Base-by-base conservation (phyloP, 176 grass and related monocot species). In the Oryza rufipogon region DNA sequence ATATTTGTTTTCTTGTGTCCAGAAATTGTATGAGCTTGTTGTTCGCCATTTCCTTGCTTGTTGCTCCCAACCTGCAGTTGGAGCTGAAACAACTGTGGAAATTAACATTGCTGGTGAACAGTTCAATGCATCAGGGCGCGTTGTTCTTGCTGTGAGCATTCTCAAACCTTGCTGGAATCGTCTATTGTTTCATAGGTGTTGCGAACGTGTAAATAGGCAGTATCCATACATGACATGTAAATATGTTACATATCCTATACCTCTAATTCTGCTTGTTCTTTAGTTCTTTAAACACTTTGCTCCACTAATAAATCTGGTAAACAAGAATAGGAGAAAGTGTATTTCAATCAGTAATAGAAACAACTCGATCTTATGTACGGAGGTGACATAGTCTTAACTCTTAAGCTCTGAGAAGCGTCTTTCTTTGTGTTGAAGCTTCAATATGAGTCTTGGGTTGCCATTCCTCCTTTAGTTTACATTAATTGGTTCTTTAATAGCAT, bases 21-120 rank as follows among this genome's bases (percentile, higher is more conserved):
- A 98, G 93, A 98, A 81, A 98, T 82, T 98, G 77, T 98, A 98
- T 90, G 93, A 98, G 89, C 89, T 95, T 65, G 89, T 98, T 85
- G 93, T 95, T 74, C 93, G 89, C 26, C 96, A 98, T 90, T 98
- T 98, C 74, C 93, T 98, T 90, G 96, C 96, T 72, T 98, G 93
- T 80, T 90, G 94, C 56, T 98, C 96, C 79, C 93, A 98, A 85
- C 93, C 96, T 41, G 91, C 96, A 63, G 89, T 98, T 54, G 96
- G 96, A 89, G 96, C 93, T 77, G 89, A 98, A 88, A 98, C 92
- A 68, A 93, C 83, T 65, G 87, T 98, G 68, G 91, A 95, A 90
- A 88, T 98, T 66, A 87, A 95, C 79, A 93, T 95, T 90, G 91
- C 93, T 2, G 85, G 96, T 68, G 93, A 98, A 91, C 76, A 95